These are phyloP conservation scores for Aureococcus anophagefferens DNA, from an alignment of 108 stramenopile genomes.

Conservation along the genomic window DNA sequence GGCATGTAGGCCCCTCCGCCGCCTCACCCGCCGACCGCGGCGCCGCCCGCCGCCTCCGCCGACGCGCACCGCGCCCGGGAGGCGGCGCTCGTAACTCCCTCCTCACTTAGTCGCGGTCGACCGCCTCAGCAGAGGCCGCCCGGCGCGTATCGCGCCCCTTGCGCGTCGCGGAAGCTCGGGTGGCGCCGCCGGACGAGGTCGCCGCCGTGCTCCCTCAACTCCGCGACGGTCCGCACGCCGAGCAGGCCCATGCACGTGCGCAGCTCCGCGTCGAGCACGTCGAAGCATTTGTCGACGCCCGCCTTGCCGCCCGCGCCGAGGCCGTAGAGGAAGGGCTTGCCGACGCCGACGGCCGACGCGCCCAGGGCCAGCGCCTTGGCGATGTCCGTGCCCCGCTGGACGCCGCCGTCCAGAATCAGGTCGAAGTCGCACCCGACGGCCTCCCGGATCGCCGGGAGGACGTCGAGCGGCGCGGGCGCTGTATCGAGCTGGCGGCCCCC, in stretches of 20 bases:
- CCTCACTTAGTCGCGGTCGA: too few species aligned
- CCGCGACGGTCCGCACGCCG: background rate
- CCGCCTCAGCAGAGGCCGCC: too few species aligned
- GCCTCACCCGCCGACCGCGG: too few species aligned
- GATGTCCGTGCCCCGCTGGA: slow-evolving; percentile 43
- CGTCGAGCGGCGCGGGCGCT: slow-evolving; percentile 35
- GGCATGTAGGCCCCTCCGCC: too few species aligned
- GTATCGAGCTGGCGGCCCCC: slow-evolving; percentile 53
- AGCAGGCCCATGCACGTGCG: background rate
- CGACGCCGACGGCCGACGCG: slow-evolving; percentile 39
- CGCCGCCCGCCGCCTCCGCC: too few species aligned
- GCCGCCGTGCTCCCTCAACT: too few species aligned
- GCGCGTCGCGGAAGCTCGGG: too few species aligned
- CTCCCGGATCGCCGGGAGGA: slow-evolving; percentile 29
- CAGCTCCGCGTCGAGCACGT: slow-evolving; percentile 12
- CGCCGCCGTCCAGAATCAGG: slow-evolving; percentile 44
- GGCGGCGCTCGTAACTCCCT: too few species aligned
- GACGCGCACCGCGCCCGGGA: too few species aligned
- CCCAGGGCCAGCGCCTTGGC: slow-evolving; percentile 47
- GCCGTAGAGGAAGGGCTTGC: slow-evolving; percentile 35
- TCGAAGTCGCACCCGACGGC: slow-evolving; percentile 25
- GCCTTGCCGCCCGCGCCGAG: slow-evolving; percentile 50
- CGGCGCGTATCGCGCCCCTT: too few species aligned
- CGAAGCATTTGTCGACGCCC: slow-evolving; percentile 47
- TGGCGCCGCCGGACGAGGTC: too few species aligned